A percentile compares a stretch with the other conserved stretches of the same genome.
Conservation (phyloP, 306 rosid species). For the Cucurbita ficifolia region DNA sequence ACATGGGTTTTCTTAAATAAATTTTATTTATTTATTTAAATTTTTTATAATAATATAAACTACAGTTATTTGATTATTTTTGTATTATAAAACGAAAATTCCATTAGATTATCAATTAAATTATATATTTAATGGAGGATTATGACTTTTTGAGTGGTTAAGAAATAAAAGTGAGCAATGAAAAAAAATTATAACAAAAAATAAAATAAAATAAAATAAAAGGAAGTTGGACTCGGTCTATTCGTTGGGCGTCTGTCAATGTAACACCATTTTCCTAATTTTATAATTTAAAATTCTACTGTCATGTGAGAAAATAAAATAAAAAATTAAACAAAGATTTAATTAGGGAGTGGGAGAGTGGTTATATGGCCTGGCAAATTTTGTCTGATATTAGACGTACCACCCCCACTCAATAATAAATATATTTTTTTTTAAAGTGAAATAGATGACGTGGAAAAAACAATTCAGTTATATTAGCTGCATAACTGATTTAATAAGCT, state of each 20-base stretch:
- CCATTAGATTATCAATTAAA: too few relatives aligned
- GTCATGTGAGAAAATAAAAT: not conserved
- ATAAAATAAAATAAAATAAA: not conserved
- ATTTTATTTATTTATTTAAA: too few relatives aligned
- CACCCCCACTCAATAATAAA: not conserved
- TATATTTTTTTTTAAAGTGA: not conserved
- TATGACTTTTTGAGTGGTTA: not conserved
- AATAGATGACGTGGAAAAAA: not conserved
- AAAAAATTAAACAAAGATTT: not conserved
- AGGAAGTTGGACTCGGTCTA: not conserved
- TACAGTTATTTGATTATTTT: too few relatives aligned
- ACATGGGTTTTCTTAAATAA: too few relatives aligned
- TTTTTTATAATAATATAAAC: too few relatives aligned
- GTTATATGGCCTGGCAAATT: conserved; percentile 21
- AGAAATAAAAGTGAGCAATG: not conserved
- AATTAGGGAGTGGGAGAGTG: conserved; percentile 15
- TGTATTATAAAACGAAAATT: too few relatives aligned
- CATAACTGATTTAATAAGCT: not conserved
- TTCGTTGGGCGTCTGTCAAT: not conserved
- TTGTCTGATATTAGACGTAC: conserved; percentile 24
- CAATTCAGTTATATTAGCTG: not conserved
- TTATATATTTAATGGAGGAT: not conserved
- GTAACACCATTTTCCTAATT: not conserved
- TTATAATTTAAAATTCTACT: not conserved
- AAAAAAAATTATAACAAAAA: not conserved